Conservation (phyloP, 805 yeast species). For the Monosporozyma yasuniensis region DNA sequence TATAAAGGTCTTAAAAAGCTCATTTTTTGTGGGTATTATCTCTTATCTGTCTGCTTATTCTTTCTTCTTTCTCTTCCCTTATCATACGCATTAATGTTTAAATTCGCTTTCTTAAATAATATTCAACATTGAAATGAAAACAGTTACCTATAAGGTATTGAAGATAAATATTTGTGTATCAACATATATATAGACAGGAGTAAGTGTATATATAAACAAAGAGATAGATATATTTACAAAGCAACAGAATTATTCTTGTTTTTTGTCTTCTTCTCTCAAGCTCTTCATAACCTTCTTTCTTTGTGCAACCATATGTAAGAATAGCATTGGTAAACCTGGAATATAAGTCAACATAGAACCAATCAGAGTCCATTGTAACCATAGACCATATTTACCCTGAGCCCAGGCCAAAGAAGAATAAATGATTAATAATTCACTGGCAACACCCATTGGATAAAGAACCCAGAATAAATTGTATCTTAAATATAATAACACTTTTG, state of each 20-base stretch:
- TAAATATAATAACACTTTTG: conserved; percentile 58
- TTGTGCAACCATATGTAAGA: conserved; percentile 81
- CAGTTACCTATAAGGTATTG: background rate
- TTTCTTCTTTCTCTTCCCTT: background rate
- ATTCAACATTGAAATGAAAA: background rate
- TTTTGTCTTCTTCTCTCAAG: background rate
- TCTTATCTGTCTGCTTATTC: background rate
- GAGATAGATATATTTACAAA: background rate
- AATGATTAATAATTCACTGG: conserved; percentile 66
- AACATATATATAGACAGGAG: background rate
- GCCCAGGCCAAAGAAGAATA: conserved; percentile 68
- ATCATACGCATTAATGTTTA: background rate
- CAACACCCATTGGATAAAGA: conserved; percentile 88
- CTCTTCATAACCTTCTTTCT: conserved; percentile 58
- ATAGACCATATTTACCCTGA: conserved; percentile 37
- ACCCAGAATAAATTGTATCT: conserved; percentile 78
- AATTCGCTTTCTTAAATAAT: background rate
- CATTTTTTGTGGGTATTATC: background rate
- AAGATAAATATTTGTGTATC: background rate
- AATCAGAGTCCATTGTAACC: conserved; percentile 49
- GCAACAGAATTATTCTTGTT: background rate
- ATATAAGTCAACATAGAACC: conserved; percentile 56
- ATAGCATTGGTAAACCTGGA: conserved; percentile 82
- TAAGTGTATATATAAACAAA: background rate
- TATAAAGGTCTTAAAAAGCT: background rate